Evolutionary conservation across 495 filamentous ascomycete species (phyloP).

Genomic region (Ascodesmis nigricans): DNA sequence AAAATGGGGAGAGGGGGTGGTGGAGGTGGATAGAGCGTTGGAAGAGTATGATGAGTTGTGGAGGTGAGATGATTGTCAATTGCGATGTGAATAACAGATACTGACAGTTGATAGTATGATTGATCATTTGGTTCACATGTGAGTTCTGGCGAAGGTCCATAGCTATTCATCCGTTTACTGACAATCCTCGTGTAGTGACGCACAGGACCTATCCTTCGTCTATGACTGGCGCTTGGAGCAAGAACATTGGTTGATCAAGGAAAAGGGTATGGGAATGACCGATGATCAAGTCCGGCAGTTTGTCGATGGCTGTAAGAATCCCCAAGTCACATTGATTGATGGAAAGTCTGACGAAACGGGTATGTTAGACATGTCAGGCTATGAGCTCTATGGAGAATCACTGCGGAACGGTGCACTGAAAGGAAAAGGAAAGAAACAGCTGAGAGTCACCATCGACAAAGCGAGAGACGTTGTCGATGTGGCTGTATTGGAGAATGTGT

Average conservation of each 20-base stretch:
- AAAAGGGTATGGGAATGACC: constrained; percentile 57
- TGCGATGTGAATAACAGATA: no score
- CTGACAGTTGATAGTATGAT: no score
- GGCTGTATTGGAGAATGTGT: no score
- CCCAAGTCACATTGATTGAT: not conserved
- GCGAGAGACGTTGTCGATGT: constrained; percentile 28
- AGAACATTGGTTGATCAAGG: constrained; percentile 42
- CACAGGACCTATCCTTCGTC: constrained; percentile 50
- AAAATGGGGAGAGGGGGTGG: constrained; percentile 29
- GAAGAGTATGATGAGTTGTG: constrained; percentile 50
- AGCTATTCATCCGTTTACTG: not conserved
- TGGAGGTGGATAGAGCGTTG: constrained; percentile 45
- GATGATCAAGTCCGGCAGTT: constrained; percentile 43
- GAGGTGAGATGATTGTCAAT: constrained; percentile 29
- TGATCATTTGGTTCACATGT: constrained; percentile 72
- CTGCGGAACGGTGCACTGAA: constrained; percentile 42
- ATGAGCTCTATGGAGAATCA: constrained; percentile 50
- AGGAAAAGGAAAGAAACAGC: constrained; percentile 35
- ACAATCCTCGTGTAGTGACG: constrained; percentile 34
- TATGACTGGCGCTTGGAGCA: constrained; percentile 78
- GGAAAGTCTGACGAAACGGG: constrained; percentile 1
- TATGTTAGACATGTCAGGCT: constrained; percentile 28
- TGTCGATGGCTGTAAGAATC: constrained; percentile 40
- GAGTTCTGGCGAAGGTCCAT: constrained; percentile 13
- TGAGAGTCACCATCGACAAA: constrained; percentile 48